Conservation (phyloP, 2,329 filamentous ascomycete genomes). For the Botryotinia calthae region DNA sequence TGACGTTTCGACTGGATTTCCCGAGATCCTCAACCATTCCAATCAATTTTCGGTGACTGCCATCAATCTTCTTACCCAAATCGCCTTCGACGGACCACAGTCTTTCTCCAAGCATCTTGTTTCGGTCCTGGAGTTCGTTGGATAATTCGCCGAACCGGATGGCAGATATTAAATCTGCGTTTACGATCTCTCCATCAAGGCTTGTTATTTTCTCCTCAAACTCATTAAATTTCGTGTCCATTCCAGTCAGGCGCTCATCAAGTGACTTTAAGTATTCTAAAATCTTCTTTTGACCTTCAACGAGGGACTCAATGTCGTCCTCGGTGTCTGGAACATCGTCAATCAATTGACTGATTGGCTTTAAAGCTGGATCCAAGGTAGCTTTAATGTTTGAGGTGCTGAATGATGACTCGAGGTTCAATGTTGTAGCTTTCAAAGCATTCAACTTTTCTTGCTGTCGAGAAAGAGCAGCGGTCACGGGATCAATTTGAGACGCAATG, state of each 20-base stretch:
- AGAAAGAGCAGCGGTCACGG: constrained; percentile 23
- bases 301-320: constrained; percentile 23
- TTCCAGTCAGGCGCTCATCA: constrained; percentile 21
- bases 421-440: constrained; percentile 27
- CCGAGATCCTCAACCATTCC: constrained; percentile 28
- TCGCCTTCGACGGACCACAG: constrained; percentile 29
- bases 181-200: constrained; percentile 26
- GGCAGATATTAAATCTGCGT: constrained; percentile 29
- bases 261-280: constrained; percentile 23
- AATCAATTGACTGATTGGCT: constrained; percentile 23
- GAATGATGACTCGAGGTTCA: constrained; percentile 29
- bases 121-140: constrained; percentile 32
- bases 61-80: constrained; percentile 30
- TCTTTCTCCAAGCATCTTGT: constrained; percentile 27
- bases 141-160: constrained; percentile 32
- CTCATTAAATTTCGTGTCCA: constrained; percentile 24
- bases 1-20: constrained; percentile 23
- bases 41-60: constrained; percentile 26
- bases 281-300: constrained; percentile 22
- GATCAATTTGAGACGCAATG: constrained; percentile 30
- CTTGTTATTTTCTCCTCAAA: constrained; percentile 25
- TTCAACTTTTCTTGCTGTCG: constrained; percentile 30
- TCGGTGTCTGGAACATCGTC: constrained; percentile 25
- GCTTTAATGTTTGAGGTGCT: constrained; percentile 22
- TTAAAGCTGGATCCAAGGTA: constrained; percentile 26